phyloP scores from a whole-genome alignment of 495 filamentous ascomycete species.

The Bombardia bombarda region DNA sequence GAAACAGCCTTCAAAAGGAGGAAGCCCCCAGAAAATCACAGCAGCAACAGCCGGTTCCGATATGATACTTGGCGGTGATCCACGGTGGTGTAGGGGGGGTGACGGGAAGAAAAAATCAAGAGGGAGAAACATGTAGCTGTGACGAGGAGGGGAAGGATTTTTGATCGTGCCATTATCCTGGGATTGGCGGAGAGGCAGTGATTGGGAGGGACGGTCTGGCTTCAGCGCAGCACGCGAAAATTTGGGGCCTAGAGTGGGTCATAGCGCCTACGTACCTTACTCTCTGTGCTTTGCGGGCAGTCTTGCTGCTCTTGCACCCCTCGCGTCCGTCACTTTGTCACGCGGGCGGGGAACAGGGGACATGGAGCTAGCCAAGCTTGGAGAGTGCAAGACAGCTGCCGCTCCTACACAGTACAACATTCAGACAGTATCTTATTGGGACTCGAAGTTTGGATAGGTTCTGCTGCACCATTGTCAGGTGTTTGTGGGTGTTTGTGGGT shows the following conservation, averaged over 20 bases:
- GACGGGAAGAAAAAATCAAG: constrained; percentile 16
- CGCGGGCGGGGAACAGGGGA: too few species aligned
- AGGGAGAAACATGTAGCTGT: constrained; percentile 11
- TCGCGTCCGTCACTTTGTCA: too few species aligned
- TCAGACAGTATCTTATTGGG: too few species aligned
- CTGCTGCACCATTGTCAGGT: too few species aligned
- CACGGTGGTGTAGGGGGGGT: constrained; percentile 21
- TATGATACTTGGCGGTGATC: constrained; percentile 22
- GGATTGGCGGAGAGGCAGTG: constrained; percentile 13
- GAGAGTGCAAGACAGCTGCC: too few species aligned
- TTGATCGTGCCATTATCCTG: constrained; percentile 23
- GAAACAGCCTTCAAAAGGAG: constrained; percentile 43
- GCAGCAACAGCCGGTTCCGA: constrained; percentile 29
- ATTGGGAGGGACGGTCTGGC: not conserved
- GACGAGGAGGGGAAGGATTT: constrained; percentile 25
- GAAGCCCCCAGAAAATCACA: constrained; percentile 39
- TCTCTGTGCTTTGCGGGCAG: too few species aligned
- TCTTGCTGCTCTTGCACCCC: too few species aligned
- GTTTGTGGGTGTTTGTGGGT: too few species aligned
- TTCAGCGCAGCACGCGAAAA: not conserved
- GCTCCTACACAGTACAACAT: too few species aligned
- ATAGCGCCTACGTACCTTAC: not conserved
- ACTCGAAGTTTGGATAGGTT: too few species aligned
- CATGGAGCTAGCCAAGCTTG: too few species aligned
- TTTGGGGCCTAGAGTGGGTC: not conserved